A percentile compares a stretch with the other conserved stretches of the same genome.
Conservation (phyloP, 1,284 basidiomycete genomes). For the Laetiporus sulphureus region DNA sequence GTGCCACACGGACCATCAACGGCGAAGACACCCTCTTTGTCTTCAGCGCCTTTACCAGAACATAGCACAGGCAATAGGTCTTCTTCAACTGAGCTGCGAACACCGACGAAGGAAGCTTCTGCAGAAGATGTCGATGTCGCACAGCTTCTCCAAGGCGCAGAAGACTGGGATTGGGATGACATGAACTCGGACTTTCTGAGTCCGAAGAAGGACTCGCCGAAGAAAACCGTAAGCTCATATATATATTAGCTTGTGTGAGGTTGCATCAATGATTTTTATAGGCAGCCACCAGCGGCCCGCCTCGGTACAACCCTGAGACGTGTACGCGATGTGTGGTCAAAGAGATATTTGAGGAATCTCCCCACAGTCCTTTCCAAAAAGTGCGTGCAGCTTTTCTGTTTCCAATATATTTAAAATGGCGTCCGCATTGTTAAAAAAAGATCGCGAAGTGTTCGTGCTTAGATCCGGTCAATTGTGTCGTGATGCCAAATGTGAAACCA, state of each 20-base stretch:
- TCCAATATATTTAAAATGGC: background rate
- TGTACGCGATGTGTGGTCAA: conserved; percentile 49
- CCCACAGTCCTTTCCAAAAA: conserved; percentile 12
- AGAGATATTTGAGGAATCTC: conserved; percentile 11
- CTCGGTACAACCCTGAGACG: conserved; percentile 24
- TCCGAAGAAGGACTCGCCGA: conserved; percentile 21
- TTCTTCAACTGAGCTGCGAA: background rate
- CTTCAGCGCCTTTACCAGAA: background rate
- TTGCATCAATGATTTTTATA: background rate
- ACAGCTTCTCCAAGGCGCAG: conserved; percentile 35
- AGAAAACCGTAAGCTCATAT: conserved; percentile 12
- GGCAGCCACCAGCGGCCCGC: conserved; percentile 13
- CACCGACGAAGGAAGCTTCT: background rate
- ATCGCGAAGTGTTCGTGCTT: background rate
- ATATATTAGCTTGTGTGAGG: background rate
- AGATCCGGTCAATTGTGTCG: background rate
- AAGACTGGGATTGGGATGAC: conserved; percentile 47
- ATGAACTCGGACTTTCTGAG: conserved; percentile 34
- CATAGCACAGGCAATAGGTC: background rate
- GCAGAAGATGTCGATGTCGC: conserved; percentile 23
- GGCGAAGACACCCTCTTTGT: conserved; percentile 3
- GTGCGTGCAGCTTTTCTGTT: conserved; percentile 3
- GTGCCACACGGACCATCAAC: background rate
- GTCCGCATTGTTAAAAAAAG: background rate
- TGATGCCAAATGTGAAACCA: background rate